Evolutionary conservation across 1,284 basidiomycete species (phyloP).

Genomic region (Sanghuangporus weigelae): DNA sequence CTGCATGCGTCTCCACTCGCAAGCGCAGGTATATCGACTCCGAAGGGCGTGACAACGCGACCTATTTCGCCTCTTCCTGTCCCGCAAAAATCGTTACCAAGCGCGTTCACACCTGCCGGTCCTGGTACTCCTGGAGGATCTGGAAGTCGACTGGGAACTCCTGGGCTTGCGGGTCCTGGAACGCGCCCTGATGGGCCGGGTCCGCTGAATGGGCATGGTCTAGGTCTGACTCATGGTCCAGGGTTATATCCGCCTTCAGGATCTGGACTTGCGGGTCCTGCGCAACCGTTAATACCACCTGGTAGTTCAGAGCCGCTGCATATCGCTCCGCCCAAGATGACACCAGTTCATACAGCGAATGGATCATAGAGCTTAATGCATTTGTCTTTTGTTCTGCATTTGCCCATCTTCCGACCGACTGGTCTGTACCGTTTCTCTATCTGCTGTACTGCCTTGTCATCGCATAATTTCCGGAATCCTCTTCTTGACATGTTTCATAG

Average conservation of each 20-base stretch:
- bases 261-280: conserved; percentile 11
- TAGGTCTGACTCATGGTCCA: background rate
- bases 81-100: conserved; percentile 1
- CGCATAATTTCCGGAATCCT: background rate
- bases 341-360: conserved; percentile 14
- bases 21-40: background rate
- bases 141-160: conserved; percentile 16
- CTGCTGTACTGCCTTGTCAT: background rate
- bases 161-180: conserved; percentile 15
- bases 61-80: conserved; percentile 14
- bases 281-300: conserved; percentile 10
- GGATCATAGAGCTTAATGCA: conserved; percentile 6
- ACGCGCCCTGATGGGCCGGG: conserved; percentile 15
- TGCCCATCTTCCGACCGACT: background rate
- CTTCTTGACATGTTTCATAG: background rate
- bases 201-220: conserved; percentile 3
- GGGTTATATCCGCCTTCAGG: conserved; percentile 3
- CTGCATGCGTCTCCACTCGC: conserved; percentile 5
- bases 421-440: background rate
- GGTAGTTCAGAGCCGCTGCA: background rate
- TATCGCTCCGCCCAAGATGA: conserved; percentile 17
- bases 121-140: conserved; percentile 1
- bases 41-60: conserved; percentile 4
- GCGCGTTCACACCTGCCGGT: background rate
- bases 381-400: background rate